Percentiles rank a stretch among this genome's conserved stretches.
Evolutionary conservation across 176 grass and related monocot species (phyloP).

Genomic region (Saccharum spontaneum): DNA sequence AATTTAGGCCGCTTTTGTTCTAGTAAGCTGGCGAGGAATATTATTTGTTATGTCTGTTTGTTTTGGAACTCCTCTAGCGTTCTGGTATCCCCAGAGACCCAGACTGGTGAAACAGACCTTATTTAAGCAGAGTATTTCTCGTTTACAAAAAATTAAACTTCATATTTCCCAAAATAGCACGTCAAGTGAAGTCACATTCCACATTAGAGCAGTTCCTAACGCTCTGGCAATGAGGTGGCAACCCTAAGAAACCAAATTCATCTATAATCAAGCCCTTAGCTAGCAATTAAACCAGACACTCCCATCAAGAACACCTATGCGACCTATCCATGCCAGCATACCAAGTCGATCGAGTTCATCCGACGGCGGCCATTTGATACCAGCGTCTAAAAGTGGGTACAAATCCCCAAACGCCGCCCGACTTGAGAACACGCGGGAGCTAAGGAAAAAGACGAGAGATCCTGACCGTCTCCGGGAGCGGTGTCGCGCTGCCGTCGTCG

Average conservation of each 20-base stretch:
- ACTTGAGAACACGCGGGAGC: background rate
- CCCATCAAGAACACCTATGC: background rate
- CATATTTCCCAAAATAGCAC: background rate
- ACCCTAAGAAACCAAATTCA: conserved; percentile 3
- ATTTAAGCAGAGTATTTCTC: background rate
- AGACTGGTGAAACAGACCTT: background rate
- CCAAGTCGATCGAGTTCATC: background rate
- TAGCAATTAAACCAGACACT: background rate
- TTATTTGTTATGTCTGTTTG: background rate
- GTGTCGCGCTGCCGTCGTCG: conserved; percentile 58
- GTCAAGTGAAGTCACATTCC: conserved; percentile 6
- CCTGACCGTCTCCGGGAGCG: conserved; percentile 76
- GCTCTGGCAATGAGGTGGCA: background rate
- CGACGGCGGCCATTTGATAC: background rate
- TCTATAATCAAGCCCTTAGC: background rate
- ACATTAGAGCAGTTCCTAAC: background rate
- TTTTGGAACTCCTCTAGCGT: background rate
- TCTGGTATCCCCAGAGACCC: background rate
- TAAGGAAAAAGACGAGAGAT: background rate
- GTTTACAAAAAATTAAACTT: background rate
- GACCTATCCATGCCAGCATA: background rate
- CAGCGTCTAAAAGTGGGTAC: background rate
- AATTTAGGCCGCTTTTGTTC: background rate
- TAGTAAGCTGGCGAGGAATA: background rate
- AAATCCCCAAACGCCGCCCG: background rate